Evolutionary conservation across 768 basidiomycete species (phyloP), one percentile per base, ranked within the genome.

Genomic region (Termitomyces sp.): DNA sequence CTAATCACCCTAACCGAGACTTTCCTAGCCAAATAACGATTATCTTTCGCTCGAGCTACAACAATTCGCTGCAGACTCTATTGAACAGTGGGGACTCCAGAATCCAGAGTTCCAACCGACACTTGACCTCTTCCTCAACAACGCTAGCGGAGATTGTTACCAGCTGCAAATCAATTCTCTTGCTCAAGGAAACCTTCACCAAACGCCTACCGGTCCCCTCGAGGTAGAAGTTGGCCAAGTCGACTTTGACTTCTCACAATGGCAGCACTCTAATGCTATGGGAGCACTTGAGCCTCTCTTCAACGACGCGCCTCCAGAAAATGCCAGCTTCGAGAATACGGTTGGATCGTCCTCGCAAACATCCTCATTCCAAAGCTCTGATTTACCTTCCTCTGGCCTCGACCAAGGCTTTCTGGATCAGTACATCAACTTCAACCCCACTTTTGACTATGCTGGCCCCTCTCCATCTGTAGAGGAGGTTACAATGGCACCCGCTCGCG

Each of bases 351-450:
- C 55, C 8, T 27, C 63, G 2, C 27, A 56, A 11, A 34, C 58
- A 7, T 56, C 55, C 14, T 11, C 46, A 27, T 43, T 48, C 35
- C 43, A 46, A 50, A 41, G 45, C 16, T 57, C 56, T 35, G 53
- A 25, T 21, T 12, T 44, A 16, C 35, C 52, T 37, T 54, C 55
- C 7, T 45, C 58, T 9, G 34, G 35, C 11, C 19, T 50, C 17
- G 52, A 62, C 30, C 55, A 62, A 32, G 30, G 23, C 34, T 62
- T 62, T 44, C 48, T 59, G 14, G 69, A 77, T 59, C 60, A 72
- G 27, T 79, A 68, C 50, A 61, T 79, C 60, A 73, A 79, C 53
- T 68, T 59, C 19, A 57, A 61, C 9, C 58, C 55, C 8, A 49
- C 52, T 4, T 59, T 57, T 16, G 58, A 62, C 52, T 63, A 47